These are phyloP conservation scores for Dioszegia hungarica DNA, from an alignment of 768 basidiomycete species.

Conservation along the genomic window DNA sequence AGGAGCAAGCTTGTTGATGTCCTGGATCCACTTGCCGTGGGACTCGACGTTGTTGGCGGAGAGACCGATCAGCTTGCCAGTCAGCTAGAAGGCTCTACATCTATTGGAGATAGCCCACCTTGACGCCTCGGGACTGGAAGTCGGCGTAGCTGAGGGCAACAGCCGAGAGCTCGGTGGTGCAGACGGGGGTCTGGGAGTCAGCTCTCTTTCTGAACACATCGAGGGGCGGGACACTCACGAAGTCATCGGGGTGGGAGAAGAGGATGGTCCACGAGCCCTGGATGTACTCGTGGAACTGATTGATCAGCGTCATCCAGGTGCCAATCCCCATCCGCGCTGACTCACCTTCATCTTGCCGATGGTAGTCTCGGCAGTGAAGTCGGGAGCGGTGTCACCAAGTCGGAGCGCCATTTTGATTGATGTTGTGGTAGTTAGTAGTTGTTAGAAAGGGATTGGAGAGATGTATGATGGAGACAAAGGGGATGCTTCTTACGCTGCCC, in stretches of 20 bases:
- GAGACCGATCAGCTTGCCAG: slow-evolving; percentile 55
- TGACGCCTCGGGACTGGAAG: slow-evolving; percentile 81
- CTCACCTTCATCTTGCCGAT: slow-evolving; percentile 73
- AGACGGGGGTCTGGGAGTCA: slow-evolving; percentile 36
- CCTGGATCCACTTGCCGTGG: slow-evolving; percentile 82
- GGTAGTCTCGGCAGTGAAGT: slow-evolving; percentile 87
- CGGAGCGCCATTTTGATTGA: slow-evolving; percentile 36
- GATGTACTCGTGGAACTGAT: slow-evolving; percentile 72
- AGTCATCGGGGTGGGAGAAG: slow-evolving; percentile 82
- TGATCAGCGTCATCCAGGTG: neutral
- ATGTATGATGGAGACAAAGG: neutral
- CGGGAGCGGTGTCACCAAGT: slow-evolving; percentile 65
- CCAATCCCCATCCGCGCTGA: neutral
- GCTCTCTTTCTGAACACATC: neutral
- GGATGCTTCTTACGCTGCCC: too few species aligned
- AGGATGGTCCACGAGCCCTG: slow-evolving; percentile 80
- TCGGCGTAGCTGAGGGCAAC: slow-evolving; percentile 81
- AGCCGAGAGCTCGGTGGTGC: slow-evolving; percentile 89
- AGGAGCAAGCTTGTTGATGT: slow-evolving; percentile 56
- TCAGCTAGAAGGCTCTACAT: neutral
- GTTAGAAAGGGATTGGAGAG: neutral
- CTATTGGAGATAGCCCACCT: slow-evolving; percentile 54
- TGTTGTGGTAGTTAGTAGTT: neutral
- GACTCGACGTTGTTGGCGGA: slow-evolving; percentile 82
- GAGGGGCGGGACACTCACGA: slow-evolving; percentile 14